Evolutionary conservation across 768 basidiomycete genomes (phyloP).

Genomic region (Amanita thiersii): DNA sequence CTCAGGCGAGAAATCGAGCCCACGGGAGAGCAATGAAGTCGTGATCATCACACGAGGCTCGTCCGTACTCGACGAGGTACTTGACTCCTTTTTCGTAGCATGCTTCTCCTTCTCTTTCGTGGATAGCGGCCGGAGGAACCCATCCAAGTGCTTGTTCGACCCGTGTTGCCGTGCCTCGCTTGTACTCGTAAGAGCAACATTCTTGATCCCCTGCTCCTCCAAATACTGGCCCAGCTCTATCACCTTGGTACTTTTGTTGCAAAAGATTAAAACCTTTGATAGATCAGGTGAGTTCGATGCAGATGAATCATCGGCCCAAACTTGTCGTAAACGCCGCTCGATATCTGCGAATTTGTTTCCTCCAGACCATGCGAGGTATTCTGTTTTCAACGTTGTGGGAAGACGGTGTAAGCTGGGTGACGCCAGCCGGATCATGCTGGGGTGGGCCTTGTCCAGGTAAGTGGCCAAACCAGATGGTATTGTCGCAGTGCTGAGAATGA

Average conservation of each 20-base stretch:
- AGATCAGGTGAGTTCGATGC: slow-evolving; percentile 20
- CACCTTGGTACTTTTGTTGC: slow-evolving; percentile 69
- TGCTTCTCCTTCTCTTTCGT: slow-evolving; percentile 8
- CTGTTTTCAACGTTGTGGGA: slow-evolving; percentile 59
- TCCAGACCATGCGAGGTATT: slow-evolving; percentile 69
- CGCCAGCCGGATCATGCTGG: slow-evolving; percentile 58
- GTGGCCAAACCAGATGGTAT: slow-evolving; percentile 69
- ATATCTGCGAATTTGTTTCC: slow-evolving; percentile 80
- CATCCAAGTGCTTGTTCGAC: slow-evolving; percentile 67
- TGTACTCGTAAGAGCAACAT: slow-evolving; percentile 57
- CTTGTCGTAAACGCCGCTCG: slow-evolving; percentile 58
- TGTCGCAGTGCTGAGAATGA: slow-evolving; percentile 80
- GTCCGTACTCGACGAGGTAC: slow-evolving; percentile 3
- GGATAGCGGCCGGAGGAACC: slow-evolving; percentile 46
- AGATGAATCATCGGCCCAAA: slow-evolving; percentile 66
- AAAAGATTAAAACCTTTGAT: slow-evolving; percentile 76
- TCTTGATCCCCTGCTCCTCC: slow-evolving; percentile 50
- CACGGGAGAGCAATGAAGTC: slow-evolving; percentile 85
- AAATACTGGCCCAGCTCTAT: slow-evolving; percentile 53
- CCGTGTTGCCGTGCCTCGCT: slow-evolving; percentile 53
- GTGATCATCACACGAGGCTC: slow-evolving; percentile 72
- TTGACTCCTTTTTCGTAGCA: slow-evolving; percentile 5
- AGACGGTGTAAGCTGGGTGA: slow-evolving; percentile 78
- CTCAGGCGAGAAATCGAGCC: slow-evolving; percentile 76
- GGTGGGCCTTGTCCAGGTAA: slow-evolving; percentile 58